Evolutionary conservation across 2,329 filamentous ascomycete genomes (phyloP).

Genomic region (Mariannaea elegans): DNA sequence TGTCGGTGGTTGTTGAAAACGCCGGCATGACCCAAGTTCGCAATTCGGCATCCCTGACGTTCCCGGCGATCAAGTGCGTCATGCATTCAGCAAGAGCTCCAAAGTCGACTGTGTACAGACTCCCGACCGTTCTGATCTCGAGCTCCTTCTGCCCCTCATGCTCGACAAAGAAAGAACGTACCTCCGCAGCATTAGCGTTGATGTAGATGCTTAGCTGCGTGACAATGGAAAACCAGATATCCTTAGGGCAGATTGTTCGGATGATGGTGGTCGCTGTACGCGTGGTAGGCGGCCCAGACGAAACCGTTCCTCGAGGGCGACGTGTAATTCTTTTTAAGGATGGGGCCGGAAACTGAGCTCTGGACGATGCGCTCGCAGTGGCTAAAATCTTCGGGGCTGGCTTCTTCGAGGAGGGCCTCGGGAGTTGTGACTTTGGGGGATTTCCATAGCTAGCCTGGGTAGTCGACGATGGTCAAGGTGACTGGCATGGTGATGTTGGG

Average conservation of each 20-base stretch:
- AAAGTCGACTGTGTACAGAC: constrained; percentile 19
- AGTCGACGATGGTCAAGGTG: not conserved
- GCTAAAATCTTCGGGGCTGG: not conserved
- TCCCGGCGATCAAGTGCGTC: constrained; percentile 49
- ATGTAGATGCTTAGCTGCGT: constrained; percentile 57
- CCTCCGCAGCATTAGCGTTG: constrained; percentile 55
- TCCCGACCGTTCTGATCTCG: not conserved
- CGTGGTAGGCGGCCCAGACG: constrained; percentile 47
- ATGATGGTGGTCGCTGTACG: constrained; percentile 55
- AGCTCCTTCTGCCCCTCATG: constrained; percentile 47
- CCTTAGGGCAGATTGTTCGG: constrained; percentile 59
- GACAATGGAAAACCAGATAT: constrained; percentile 62
- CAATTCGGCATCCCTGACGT: constrained; percentile 52
- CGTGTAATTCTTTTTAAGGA: not conserved
- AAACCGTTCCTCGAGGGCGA: constrained; percentile 47
- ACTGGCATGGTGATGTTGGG: constrained; percentile 9
- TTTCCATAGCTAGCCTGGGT: not conserved
- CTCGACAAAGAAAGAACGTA: constrained; percentile 52
- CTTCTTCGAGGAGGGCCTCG: not conserved
- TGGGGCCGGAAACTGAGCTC: not conserved
- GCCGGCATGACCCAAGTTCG: constrained; percentile 59
- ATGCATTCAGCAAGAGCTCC: constrained; percentile 48
- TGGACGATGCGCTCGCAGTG: not conserved
- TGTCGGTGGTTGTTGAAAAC: constrained; percentile 59
- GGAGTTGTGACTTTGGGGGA: not conserved